Evolutionary conservation across 2,329 filamentous ascomycete species (phyloP).

Genomic region (Colletotrichum spinosum): DNA sequence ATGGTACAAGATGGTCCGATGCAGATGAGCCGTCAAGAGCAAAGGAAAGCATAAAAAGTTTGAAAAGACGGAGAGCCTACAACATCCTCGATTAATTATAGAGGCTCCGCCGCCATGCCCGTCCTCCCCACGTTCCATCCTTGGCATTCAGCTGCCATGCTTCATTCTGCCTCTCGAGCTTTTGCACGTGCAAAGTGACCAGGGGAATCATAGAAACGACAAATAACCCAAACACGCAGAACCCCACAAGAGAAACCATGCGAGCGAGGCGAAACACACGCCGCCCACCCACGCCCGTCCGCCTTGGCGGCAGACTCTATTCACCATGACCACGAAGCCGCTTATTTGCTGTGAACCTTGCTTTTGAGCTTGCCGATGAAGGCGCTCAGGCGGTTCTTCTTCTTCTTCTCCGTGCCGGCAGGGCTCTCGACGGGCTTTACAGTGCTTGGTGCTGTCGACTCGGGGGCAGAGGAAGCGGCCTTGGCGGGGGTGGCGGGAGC

Average conservation of each 20-base stretch:
- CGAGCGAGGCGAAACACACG: slow-evolving; percentile 47
- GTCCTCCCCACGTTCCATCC: slow-evolving; percentile 39
- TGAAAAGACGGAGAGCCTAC: slow-evolving; percentile 24
- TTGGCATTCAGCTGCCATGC: slow-evolving; percentile 20
- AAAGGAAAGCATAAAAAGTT: slow-evolving; percentile 14
- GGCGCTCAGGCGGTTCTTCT: slow-evolving; percentile 73
- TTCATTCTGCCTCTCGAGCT: slow-evolving; percentile 38
- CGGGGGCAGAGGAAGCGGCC: slow-evolving; percentile 33
- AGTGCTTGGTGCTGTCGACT: slow-evolving; percentile 39
- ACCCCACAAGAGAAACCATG: slow-evolving; percentile 53
- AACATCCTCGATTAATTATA: slow-evolving; percentile 43
- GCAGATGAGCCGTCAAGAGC: slow-evolving; percentile 32
- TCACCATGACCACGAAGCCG: slow-evolving; percentile 20
- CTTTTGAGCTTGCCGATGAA: slow-evolving; percentile 70
- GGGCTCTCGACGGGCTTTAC: slow-evolving; percentile 44
- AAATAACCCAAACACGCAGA: slow-evolving; percentile 37
- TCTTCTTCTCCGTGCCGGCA: slow-evolving; percentile 66
- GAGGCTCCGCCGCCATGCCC: slow-evolving; percentile 38
- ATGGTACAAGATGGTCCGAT: slow-evolving; percentile 36
- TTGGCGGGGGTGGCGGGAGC: slow-evolving; percentile 35
- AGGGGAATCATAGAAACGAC: slow-evolving; percentile 42
- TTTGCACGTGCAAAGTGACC: slow-evolving; percentile 37
- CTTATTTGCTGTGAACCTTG: slow-evolving; percentile 51
- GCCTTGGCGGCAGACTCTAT: slow-evolving; percentile 37
- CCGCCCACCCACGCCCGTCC: slow-evolving; percentile 43